These are phyloP conservation scores for Cryptococcus sp. DNA, from an alignment of 1,284 basidiomycete species.

Conservation along the genomic window DNA sequence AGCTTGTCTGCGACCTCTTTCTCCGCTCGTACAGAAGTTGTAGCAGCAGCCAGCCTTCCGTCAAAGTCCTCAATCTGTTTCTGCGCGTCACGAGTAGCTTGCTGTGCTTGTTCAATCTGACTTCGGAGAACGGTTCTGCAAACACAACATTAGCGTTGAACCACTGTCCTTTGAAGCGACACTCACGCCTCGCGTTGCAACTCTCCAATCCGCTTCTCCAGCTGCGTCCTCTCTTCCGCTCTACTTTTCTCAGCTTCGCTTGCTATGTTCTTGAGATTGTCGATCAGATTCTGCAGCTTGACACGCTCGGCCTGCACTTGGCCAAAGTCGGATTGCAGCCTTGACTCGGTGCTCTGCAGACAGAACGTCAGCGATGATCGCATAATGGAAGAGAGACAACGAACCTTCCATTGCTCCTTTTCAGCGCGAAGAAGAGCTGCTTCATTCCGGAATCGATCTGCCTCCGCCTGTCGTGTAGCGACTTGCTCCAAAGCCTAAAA, in stretches of 20 bases:
- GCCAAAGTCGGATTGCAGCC: slow-evolving; percentile 82
- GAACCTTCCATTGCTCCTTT: slow-evolving; percentile 86
- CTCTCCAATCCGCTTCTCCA: slow-evolving; percentile 77
- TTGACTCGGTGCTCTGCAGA: slow-evolving; percentile 65
- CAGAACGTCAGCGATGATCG: neutral
- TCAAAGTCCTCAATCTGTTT: slow-evolving; percentile 34
- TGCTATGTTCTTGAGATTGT: slow-evolving; percentile 85
- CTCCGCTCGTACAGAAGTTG: slow-evolving; percentile 33
- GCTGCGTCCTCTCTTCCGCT: slow-evolving; percentile 72
- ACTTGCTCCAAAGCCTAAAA: slow-evolving; percentile 48
- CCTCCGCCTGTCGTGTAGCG: slow-evolving; percentile 58
- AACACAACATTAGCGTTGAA: neutral
- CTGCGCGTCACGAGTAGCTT: slow-evolving; percentile 61
- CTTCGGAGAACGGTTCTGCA: slow-evolving; percentile 61
- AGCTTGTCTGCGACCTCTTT: slow-evolving; percentile 40
- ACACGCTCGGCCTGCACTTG: slow-evolving; percentile 75
- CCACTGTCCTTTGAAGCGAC: neutral
- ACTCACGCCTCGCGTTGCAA: slow-evolving; percentile 75
- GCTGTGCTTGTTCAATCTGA: slow-evolving; percentile 77
- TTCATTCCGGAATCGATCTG: slow-evolving; percentile 79
- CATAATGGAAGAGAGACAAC: slow-evolving; percentile 26
- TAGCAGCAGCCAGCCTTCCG: slow-evolving; percentile 37
- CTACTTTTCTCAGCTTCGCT: slow-evolving; percentile 79
- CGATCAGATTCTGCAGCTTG: slow-evolving; percentile 79
- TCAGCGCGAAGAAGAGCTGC: slow-evolving; percentile 82